Percentiles rank a stretch among this genome's conserved stretches.
phyloP scores from a whole-genome alignment of 2,329 filamentous ascomycete species.

The Podosphaera xanthii region DNA sequence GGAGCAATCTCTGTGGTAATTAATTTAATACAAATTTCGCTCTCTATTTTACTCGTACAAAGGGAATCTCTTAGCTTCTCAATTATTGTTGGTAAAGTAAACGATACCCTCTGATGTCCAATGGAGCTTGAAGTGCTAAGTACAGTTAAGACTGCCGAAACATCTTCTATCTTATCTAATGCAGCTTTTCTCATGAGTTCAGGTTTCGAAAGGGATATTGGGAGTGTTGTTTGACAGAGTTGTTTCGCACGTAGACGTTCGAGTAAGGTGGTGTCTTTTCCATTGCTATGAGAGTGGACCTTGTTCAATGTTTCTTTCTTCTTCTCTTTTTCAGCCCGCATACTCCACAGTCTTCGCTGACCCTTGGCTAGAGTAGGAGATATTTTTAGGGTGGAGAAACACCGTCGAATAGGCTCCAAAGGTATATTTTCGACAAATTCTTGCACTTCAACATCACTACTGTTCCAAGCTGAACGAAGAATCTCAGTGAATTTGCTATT shows the following conservation, averaged over 20 bases:
- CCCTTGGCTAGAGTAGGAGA: constrained; percentile 40
- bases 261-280: constrained; percentile 40
- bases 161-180: constrained; percentile 42
- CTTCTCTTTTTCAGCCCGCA: constrained; percentile 38
- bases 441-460: constrained; percentile 1
- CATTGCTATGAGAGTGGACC: constrained; percentile 12
- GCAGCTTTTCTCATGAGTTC: constrained; percentile 40
- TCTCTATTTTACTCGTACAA: constrained; percentile 21
- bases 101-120: constrained; percentile 35
- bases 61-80: constrained; percentile 47
- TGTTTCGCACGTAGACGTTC: constrained; percentile 58
- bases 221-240: constrained; percentile 23
- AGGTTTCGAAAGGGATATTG: constrained; percentile 25
- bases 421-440: constrained; percentile 33
- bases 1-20: constrained; percentile 24
- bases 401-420: constrained; percentile 27
- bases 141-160: constrained; percentile 44
- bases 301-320: constrained; percentile 20
- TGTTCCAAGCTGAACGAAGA: constrained; percentile 23
- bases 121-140: constrained; percentile 30
- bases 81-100: constrained; percentile 38
- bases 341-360: constrained; percentile 42
- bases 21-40: constrained; percentile 23
- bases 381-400: constrained; percentile 26
- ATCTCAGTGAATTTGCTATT: constrained; percentile 31